Base-by-base conservation (phyloP, 495 filamentous ascomycete species). In the Arthonia radiata region DNA sequence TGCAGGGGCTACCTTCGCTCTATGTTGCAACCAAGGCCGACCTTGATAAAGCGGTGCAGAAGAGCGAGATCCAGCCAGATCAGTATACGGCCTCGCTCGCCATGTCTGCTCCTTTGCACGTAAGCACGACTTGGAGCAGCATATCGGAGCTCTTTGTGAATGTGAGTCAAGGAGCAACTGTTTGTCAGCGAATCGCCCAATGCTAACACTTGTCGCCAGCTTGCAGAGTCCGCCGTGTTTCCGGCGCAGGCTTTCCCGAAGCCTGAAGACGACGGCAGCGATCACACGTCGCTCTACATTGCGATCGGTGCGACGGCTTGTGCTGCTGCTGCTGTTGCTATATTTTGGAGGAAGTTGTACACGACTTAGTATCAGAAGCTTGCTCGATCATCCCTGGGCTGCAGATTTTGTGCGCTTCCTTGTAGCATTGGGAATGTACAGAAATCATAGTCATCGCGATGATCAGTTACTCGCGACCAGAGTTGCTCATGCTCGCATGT, bases 21-120 rank as follows among this genome's bases (percentile, higher is more conserved):
- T 97, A 86, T 44, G 71, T 79, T 11, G 86, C 83, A 1, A 54
- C 92, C 30, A 97, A 97, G 41, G 86, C 86, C 1, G 86, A 97
- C 44, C 58, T 68, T 27, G 86, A 97, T 44, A 86, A 86, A 40
- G 89, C 81, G 2, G 91, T 76, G 10, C 86, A 97, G 50, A 62
- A 83, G 26, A 71, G 71, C 18, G 81, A 94, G 47, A 48, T 68
- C 34, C 86, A 97, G 47, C 86, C 86, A 3, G 86, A 97, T 42
- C 70, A 79, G 31, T 94, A 91, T 42, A 91, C 86, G 0, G 60
- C 64, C 15, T 53, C 60, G 23, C 46, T 89, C 36, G 69, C 69
- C 37, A 90, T 90, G 60, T 65, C 67, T 28, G 64, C 83, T 8
- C 86, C 86, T 5, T 48, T 93, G 29, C 86, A 97, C 54, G 89